Percentiles rank a stretch among this genome's conserved stretches.
Evolutionary conservation across 2,329 filamentous ascomycete species (phyloP).

Genomic region (Zarea fungicola): DNA sequence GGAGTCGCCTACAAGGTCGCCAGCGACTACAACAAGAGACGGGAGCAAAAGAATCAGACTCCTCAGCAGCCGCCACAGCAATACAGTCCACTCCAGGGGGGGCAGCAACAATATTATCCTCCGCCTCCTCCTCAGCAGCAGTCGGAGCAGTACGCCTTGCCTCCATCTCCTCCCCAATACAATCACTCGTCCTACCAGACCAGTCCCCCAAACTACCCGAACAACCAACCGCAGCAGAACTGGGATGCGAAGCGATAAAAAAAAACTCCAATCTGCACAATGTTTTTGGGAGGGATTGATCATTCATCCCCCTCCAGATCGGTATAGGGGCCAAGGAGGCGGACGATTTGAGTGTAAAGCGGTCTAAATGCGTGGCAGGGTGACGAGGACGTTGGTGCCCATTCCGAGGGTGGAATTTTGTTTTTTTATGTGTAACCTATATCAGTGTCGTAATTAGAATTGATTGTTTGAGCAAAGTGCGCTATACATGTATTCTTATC

Average conservation of each 20-base stretch:
- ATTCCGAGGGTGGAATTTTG: background rate
- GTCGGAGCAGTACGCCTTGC: background rate
- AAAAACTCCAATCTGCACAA: too few species aligned
- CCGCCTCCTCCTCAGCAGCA: background rate
- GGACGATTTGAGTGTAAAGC: background rate
- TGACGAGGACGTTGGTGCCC: background rate
- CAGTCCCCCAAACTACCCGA: background rate
- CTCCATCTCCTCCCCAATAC: background rate
- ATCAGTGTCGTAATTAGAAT: too few species aligned
- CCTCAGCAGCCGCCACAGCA: background rate
- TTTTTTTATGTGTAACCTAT: too few species aligned
- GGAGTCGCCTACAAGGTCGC: slow-evolving; percentile 25
- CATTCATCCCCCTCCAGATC: background rate
- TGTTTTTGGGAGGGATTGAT: background rate
- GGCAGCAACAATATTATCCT: background rate
- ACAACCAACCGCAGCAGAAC: background rate
- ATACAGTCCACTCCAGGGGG: background rate
- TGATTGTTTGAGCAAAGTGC: too few species aligned
- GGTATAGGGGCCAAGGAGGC: background rate
- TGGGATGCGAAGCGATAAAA: slow-evolving; percentile 6
- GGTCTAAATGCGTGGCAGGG: background rate
- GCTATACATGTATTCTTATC: background rate
- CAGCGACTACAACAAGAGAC: slow-evolving; percentile 22
- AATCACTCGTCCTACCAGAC: background rate
- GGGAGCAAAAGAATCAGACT: slow-evolving; percentile 16